Evolutionary conservation across 2,329 filamentous ascomycete genomes (phyloP).

Genomic region (Paracoccidioides lutzii): DNA sequence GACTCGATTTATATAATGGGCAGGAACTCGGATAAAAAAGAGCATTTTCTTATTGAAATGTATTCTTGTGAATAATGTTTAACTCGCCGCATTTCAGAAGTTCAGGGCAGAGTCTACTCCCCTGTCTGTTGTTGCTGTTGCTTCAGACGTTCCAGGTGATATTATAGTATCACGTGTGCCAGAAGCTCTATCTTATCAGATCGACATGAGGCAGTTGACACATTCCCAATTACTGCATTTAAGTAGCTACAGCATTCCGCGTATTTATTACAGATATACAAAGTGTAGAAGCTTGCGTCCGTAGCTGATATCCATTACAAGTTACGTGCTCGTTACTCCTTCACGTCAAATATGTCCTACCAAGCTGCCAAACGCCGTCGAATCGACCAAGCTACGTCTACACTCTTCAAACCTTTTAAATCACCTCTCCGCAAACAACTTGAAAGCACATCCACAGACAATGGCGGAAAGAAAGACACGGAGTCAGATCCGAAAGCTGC

Average conservation of each 20-base stretch:
- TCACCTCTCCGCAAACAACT: slow-evolving; percentile 48
- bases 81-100: not conserved
- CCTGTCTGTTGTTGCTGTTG: too few species aligned
- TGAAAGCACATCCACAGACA: not conserved
- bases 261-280: not conserved
- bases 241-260: not conserved
- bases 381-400: slow-evolving; percentile 44
- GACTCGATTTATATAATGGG: not conserved
- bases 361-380: slow-evolving; percentile 48
- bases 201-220: not conserved
- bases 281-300: not conserved
- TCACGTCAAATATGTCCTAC: not conserved
- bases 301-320: not conserved
- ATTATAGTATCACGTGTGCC: too few species aligned
- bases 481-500: not conserved
- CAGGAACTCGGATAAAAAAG: too few species aligned
- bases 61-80: too few species aligned
- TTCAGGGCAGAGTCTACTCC: too few species aligned
- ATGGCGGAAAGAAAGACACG: not conserved
- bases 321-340: not conserved
- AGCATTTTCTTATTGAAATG: too few species aligned
- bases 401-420: slow-evolving; percentile 57
- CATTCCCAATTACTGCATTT: not conserved
- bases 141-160: too few species aligned
- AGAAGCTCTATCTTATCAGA: not conserved